phyloP scores from a whole-genome alignment of 2,329 filamentous ascomycete genomes.

The Triangularia verruculosa region DNA sequence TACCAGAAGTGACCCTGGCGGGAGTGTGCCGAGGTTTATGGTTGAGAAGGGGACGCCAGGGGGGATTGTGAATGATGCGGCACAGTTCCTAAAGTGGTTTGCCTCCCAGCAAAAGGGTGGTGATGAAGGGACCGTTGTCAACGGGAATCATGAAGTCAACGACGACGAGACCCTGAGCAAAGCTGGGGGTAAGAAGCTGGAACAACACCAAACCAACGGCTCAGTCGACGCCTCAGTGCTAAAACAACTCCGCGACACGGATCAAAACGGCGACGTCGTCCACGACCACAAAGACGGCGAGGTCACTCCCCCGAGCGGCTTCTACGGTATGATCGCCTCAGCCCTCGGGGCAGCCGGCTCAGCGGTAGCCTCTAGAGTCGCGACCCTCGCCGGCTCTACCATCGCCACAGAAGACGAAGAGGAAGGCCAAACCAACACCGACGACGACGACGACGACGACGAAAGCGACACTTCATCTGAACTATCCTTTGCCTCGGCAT shows the following conservation, averaged over 20 bases:
- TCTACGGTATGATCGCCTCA: slow-evolving; percentile 55
- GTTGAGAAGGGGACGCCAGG: slow-evolving; percentile 85
- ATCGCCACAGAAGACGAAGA: slow-evolving; percentile 32
- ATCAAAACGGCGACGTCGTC: slow-evolving; percentile 13
- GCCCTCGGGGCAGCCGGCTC: slow-evolving; percentile 51
- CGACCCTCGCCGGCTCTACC: slow-evolving; percentile 32
- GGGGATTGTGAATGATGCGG: slow-evolving; percentile 74
- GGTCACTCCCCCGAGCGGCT: slow-evolving; percentile 35
- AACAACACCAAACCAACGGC: slow-evolving; percentile 15
- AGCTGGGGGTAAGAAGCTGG: not conserved
- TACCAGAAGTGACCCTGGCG: slow-evolving; percentile 82
- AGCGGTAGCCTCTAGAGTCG: slow-evolving; percentile 41
- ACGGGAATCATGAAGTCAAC: not conserved
- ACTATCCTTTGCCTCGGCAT: slow-evolving; percentile 49
- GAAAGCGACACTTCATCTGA: slow-evolving; percentile 45
- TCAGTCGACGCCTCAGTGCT: slow-evolving; percentile 21
- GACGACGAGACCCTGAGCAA: slow-evolving; percentile 18
- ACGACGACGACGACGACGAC: slow-evolving; percentile 30
- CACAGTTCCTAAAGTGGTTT: slow-evolving; percentile 78
- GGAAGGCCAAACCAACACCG: no score
- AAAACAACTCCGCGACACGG: not conserved
- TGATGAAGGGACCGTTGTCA: slow-evolving; percentile 30
- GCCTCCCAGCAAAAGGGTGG: slow-evolving; percentile 33
- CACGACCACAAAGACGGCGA: slow-evolving; percentile 25
- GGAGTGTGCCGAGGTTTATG: slow-evolving; percentile 83